Conservation (phyloP, 129 eudicot genomes). For the Rutidosis leptorrhynchoides region DNA sequence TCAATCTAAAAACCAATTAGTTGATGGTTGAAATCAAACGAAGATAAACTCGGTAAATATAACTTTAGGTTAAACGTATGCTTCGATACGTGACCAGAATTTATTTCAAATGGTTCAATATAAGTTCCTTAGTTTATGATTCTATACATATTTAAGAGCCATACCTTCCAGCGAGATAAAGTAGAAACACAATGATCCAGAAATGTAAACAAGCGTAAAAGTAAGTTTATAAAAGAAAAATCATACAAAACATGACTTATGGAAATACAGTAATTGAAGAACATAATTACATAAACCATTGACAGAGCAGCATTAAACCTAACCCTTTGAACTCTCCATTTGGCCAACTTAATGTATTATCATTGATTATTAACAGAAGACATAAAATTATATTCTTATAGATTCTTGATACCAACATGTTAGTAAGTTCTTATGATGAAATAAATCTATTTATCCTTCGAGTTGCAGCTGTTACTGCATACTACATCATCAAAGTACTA, state of each 20-base stretch:
- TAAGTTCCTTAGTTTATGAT: too few relatives aligned
- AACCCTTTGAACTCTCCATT: neutral
- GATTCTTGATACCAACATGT: too few relatives aligned
- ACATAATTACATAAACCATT: neutral
- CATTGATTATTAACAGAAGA: neutral
- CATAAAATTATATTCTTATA: too few relatives aligned
- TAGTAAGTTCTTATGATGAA: too few relatives aligned
- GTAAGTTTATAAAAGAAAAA: too few relatives aligned
- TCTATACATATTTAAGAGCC: neutral
- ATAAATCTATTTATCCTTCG: too few relatives aligned
- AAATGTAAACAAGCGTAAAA: too few relatives aligned
- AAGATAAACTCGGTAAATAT: neutral
- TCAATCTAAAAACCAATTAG: slow-evolving; percentile 2
- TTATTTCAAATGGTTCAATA: too few relatives aligned
- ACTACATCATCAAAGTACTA: too few relatives aligned
- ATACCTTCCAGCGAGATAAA: neutral
- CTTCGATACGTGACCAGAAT: too few relatives aligned
- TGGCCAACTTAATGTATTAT: neutral
- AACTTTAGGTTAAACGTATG: neutral
- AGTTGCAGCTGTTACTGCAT: too few relatives aligned
- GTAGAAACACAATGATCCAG: too few relatives aligned
- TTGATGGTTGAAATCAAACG: slow-evolving; percentile 5
- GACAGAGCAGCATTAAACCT: slow-evolving; percentile 9
- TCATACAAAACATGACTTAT: neutral
- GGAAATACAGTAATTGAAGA: neutral